A percentile compares a stretch with the other conserved stretches of the same genome.
phyloP scores from a whole-genome alignment of 768 basidiomycete species.

The Mycena indigotica region DNA sequence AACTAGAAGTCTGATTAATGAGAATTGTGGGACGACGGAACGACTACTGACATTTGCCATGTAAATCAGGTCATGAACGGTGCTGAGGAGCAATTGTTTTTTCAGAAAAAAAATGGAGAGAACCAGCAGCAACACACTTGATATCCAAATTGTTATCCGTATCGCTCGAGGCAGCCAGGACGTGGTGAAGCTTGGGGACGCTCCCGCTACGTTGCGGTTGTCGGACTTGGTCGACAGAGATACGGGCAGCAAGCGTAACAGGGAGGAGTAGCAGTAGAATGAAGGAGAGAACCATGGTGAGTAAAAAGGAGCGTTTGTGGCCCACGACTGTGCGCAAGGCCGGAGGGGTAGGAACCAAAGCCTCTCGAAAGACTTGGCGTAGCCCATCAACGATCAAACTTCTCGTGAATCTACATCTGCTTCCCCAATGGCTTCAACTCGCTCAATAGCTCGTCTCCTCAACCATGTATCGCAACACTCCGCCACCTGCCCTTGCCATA shows the following conservation, averaged over 20 bases:
- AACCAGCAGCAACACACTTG: slow-evolving; percentile 36
- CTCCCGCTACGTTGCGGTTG: too few relatives aligned
- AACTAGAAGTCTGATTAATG: slow-evolving; percentile 45
- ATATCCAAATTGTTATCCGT: slow-evolving; percentile 43
- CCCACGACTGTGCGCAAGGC: slow-evolving; percentile 3
- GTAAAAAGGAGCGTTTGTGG: slow-evolving; percentile 16
- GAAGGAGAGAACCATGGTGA: slow-evolving; percentile 24
- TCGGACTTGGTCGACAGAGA: slow-evolving; percentile 51
- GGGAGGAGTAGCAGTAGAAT: slow-evolving; percentile 27
- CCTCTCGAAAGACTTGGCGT: too few relatives aligned
- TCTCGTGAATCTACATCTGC: too few relatives aligned
- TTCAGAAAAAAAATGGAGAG: slow-evolving; percentile 19
- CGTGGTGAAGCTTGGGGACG: slow-evolving; percentile 36
- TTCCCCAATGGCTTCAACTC: slow-evolving; percentile 45
- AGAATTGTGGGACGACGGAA: slow-evolving; percentile 4
- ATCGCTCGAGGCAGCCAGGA: slow-evolving; percentile 32
- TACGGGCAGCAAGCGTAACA: slow-evolving; percentile 46
- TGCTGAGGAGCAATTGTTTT: slow-evolving; percentile 49
- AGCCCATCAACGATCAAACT: too few relatives aligned
- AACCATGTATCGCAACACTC: slow-evolving; percentile 67
- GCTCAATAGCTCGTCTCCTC: slow-evolving; percentile 74
- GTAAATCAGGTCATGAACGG: slow-evolving; percentile 77
- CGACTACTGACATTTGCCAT: slow-evolving; percentile 63
- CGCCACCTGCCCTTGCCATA: slow-evolving; percentile 74
- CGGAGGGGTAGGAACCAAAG: background rate